A percentile compares a stretch with the other conserved stretches of the same genome.
phyloP scores from a whole-genome alignment of 169 alveolate genomes.

The Plasmodium vinckei region DNA sequence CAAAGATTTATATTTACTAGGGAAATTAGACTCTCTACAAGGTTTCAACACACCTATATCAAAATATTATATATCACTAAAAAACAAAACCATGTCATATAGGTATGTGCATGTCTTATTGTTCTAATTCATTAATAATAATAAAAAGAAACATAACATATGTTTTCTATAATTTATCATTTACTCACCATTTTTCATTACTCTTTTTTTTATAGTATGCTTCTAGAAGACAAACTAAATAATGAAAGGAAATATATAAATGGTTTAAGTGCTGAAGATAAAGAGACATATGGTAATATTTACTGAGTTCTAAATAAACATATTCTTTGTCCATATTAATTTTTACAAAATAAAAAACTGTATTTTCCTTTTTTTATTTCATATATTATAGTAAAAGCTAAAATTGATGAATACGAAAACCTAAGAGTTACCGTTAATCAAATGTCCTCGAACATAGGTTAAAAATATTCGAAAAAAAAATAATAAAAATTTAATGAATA shows the following conservation, averaged over 20 bases:
- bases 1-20: slow-evolving; percentile 22
- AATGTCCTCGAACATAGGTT: slow-evolving; percentile 47
- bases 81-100: not conserved
- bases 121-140: not conserved
- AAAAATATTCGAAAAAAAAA: not conserved
- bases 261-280: slow-evolving; percentile 11
- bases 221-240: slow-evolving; percentile 10
- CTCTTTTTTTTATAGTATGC: slow-evolving; percentile 3
- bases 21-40: slow-evolving; percentile 43
- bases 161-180: not conserved
- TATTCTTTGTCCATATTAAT: not conserved
- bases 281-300: slow-evolving; percentile 38
- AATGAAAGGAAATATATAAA: slow-evolving; percentile 34
- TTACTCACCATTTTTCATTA: not conserved
- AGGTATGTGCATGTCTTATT: not conserved
- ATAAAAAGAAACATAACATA: not conserved
- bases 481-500: not conserved
- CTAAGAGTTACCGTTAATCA: slow-evolving; percentile 27
- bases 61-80: slow-evolving; percentile 35
- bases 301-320: not conserved
- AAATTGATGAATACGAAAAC: slow-evolving; percentile 26
- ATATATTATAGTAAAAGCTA: slow-evolving; percentile 17
- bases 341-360: not conserved
- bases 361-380: not conserved
- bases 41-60: slow-evolving; percentile 61